Percentiles rank a stretch among this genome's conserved stretches.
These are phyloP conservation scores for Pulveroboletus sp. DNA, from an alignment of 768 basidiomycete species.

Conservation along the genomic window DNA sequence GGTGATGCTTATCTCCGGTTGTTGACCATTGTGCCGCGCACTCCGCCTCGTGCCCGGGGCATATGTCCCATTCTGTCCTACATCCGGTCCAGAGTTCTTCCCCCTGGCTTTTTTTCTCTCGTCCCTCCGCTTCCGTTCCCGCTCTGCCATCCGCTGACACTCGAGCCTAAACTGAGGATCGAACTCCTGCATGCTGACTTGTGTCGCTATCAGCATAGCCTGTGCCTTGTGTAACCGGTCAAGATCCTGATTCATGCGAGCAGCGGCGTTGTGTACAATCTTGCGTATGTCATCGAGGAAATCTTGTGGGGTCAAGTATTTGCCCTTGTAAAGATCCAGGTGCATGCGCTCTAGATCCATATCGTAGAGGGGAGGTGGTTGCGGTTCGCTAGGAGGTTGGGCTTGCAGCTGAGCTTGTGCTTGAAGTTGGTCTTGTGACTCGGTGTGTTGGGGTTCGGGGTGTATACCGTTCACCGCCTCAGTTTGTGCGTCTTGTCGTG, in stretches of 20 bases:
- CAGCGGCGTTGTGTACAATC: slow-evolving; percentile 73
- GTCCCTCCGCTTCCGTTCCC: slow-evolving; percentile 66
- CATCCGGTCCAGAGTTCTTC: slow-evolving; percentile 18
- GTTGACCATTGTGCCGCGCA: slow-evolving; percentile 68
- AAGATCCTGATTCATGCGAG: slow-evolving; percentile 56
- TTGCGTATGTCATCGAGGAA: slow-evolving; percentile 83
- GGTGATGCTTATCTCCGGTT: slow-evolving; percentile 69
- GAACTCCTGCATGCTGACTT: slow-evolving; percentile 85
- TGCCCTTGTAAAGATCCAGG: slow-evolving; percentile 73
- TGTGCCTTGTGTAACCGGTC: slow-evolving; percentile 82
- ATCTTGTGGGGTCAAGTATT: slow-evolving; percentile 83
- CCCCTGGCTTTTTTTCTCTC: slow-evolving; percentile 44
- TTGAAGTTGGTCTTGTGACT: slow-evolving; percentile 31
- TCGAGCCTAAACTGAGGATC: slow-evolving; percentile 76
- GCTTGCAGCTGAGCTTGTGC: slow-evolving; percentile 35
- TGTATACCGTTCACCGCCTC: slow-evolving; percentile 40
- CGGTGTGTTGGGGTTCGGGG: slow-evolving; percentile 13
- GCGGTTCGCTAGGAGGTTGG: slow-evolving; percentile 36
- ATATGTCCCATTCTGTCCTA: slow-evolving; percentile 31
- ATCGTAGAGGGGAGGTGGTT: slow-evolving; percentile 59
- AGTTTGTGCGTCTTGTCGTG: slow-evolving; percentile 24
- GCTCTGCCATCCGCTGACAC: slow-evolving; percentile 82
- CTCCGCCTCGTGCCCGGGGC: slow-evolving; percentile 64
- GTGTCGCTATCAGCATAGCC: slow-evolving; percentile 82
- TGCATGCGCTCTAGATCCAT: slow-evolving; percentile 95